phyloP scores from a whole-genome alignment of 192 early-diverging fungal species.

The Chytriomyces sp. region DNA sequence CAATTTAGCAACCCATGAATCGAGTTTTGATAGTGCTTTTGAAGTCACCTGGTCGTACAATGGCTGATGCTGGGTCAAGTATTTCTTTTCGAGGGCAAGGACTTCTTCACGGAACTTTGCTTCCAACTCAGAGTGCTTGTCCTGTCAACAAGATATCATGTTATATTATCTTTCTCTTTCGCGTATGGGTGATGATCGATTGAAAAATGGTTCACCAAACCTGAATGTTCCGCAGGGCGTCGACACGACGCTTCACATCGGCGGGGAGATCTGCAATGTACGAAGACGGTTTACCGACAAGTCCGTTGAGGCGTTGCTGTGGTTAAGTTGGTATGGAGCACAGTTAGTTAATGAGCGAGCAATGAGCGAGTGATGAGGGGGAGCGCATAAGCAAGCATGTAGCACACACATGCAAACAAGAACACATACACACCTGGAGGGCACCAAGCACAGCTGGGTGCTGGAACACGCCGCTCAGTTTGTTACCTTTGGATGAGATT shows the following conservation, averaged over 20 bases:
- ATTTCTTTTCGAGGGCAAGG: constrained; percentile 95
- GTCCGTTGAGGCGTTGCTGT: constrained; percentile 76
- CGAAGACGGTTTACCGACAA: constrained; percentile 75
- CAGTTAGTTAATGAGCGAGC: not conserved
- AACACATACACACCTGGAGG: constrained; percentile 37
- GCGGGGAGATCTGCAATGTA: constrained; percentile 60
- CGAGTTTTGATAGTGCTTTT: not conserved
- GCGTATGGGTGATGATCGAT: not conserved
- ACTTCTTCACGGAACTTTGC: constrained; percentile 93
- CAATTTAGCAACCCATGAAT: not conserved
- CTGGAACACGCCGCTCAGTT: constrained; percentile 40
- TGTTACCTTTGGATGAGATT: constrained; percentile 16
- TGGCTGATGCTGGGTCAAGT: constrained; percentile 81
- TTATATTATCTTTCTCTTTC: too few species aligned
- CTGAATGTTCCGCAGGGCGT: constrained; percentile 88
- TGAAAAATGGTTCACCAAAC: constrained; percentile 24
- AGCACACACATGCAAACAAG: constrained; percentile 32
- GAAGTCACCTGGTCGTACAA: constrained; percentile 72
- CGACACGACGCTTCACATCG: constrained; percentile 82
- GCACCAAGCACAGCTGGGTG: constrained; percentile 46
- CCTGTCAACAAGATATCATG: constrained; percentile 29
- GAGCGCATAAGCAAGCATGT: constrained; percentile 1
- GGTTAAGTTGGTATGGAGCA: constrained; percentile 29
- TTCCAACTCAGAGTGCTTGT: constrained; percentile 84
- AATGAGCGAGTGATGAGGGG: not conserved